These are phyloP conservation scores for Atalantia buxifolia DNA, from an alignment of 345 rosid species.

Conservation along the genomic window DNA sequence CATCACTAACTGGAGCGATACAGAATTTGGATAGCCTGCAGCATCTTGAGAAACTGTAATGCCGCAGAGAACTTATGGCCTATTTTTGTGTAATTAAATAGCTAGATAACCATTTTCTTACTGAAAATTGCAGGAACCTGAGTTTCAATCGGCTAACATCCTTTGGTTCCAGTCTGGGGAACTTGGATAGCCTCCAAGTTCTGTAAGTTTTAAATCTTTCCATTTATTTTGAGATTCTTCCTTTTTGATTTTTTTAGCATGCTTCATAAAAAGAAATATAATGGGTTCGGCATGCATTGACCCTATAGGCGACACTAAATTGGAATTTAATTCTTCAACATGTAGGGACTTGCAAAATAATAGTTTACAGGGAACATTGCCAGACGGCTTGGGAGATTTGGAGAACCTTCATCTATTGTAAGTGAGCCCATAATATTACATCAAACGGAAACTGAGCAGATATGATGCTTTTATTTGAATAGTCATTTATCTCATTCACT, in stretches of 20 bases:
- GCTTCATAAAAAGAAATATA: neutral
- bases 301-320: neutral
- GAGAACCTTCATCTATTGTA: constrained; percentile 72
- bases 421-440: constrained; percentile 26
- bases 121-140: constrained; percentile 58
- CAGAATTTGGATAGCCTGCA: constrained; percentile 78
- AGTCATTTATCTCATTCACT: neutral
- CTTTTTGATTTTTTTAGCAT: neutral
- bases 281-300: neutral
- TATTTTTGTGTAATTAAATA: neutral
- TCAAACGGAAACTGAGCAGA: neutral
- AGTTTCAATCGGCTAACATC: constrained; percentile 76
- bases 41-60: constrained; percentile 74
- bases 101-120: constrained; percentile 1
- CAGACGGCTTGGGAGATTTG: constrained; percentile 67
- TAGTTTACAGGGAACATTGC: constrained; percentile 69
- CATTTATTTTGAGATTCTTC: neutral
- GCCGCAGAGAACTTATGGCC: constrained; percentile 1
- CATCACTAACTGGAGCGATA: constrained; percentile 80
- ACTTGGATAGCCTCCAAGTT: constrained; percentile 63
- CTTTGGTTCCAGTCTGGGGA: constrained; percentile 63
- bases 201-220: constrained; percentile 52
- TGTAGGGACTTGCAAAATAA: constrained; percentile 85
- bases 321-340: neutral
- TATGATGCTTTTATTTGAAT: neutral